Evolutionary conservation across 2,329 filamentous ascomycete genomes (phyloP).

Genomic region (Aspergillus pseudoterreus): DNA sequence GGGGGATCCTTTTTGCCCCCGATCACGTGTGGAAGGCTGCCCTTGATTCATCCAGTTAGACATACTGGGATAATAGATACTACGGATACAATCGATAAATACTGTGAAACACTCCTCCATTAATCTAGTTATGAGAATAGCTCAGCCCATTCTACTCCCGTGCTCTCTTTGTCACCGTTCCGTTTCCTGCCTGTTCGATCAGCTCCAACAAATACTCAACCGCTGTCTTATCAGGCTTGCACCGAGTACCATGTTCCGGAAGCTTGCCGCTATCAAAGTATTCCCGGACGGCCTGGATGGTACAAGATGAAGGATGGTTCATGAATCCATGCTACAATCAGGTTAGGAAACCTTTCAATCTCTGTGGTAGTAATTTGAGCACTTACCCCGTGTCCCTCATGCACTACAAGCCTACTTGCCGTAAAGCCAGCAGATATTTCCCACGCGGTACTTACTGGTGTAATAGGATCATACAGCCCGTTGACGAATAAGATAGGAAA

Average conservation of each 20-base stretch:
- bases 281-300: neutral
- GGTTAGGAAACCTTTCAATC: no score
- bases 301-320: constrained; percentile 5
- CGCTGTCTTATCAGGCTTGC: constrained; percentile 1
- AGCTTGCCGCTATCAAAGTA: constrained; percentile 4
- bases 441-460: constrained; percentile 1
- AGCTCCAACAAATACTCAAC: neutral
- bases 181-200: neutral
- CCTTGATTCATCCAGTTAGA: neutral
- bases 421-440: neutral
- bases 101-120: no score
- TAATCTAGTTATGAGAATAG: no score
- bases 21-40: neutral
- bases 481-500: constrained; percentile 3
- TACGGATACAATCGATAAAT: no score
- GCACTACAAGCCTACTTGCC: constrained; percentile 1
- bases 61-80: no score
- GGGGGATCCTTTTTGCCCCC: neutral
- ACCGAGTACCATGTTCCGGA: constrained; percentile 1
- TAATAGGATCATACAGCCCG: constrained; percentile 2
- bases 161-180: neutral
- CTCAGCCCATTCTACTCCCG: neutral
- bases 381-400: constrained; percentile 4
- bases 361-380: no score
- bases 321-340: constrained; percentile 1